Evolutionary conservation across 768 basidiomycete genomes (phyloP).

Genomic region (Mrakia gelida): DNA sequence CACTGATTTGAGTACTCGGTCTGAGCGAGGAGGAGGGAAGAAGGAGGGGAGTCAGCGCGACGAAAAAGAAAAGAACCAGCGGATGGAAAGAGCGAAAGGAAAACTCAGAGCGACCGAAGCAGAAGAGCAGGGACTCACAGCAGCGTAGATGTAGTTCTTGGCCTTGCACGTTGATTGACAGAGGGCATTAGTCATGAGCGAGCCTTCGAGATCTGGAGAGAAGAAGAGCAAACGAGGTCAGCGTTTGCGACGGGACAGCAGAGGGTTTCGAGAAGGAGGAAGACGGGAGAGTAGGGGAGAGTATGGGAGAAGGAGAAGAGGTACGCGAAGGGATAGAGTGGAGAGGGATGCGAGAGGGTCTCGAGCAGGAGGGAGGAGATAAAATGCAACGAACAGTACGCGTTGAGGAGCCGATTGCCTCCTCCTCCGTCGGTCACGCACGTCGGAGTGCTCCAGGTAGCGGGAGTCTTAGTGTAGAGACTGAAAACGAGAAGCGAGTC

Average conservation of each 20-base stretch:
- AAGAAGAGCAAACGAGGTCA: no score
- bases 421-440: not conserved
- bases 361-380: no score
- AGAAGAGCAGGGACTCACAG: not conserved
- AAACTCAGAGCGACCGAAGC: no score
- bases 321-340: no score
- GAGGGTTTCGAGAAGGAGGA: no score
- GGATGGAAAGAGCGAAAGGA: not conserved
- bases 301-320: no score
- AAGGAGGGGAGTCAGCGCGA: not conserved
- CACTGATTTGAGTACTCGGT: not conserved
- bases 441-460: not conserved
- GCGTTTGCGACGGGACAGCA: no score
- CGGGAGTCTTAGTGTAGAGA: not conserved
- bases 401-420: not conserved
- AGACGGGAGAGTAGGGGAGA: no score
- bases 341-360: no score
- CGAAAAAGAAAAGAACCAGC: not conserved
- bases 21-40: not conserved
- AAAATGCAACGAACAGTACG: not conserved
- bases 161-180: not conserved
- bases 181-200: not conserved
- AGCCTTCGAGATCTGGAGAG: no score
- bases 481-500: not conserved
- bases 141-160: not conserved